Evolutionary conservation across 495 filamentous ascomycete genomes (phyloP).

Genomic region (Sordaria brevicollis): DNA sequence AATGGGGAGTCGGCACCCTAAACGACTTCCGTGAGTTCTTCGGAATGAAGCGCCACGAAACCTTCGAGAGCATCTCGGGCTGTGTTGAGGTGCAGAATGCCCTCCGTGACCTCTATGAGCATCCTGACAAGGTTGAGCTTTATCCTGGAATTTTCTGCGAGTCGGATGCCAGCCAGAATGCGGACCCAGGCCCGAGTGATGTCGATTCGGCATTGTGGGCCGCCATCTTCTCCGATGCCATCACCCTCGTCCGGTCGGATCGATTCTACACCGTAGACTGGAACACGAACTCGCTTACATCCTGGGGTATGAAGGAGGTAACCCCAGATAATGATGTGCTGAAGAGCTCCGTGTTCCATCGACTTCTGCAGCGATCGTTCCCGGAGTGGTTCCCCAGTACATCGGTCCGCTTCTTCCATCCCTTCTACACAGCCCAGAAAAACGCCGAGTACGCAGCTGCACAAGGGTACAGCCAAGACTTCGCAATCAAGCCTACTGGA

Average conservation of each 20-base stretch:
- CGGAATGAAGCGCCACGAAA: conserved; percentile 51
- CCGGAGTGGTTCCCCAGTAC: conserved; percentile 61
- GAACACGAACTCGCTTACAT: conserved; percentile 61
- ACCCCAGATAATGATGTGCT: conserved; percentile 58
- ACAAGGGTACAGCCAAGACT: conserved; percentile 47
- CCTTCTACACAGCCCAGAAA: conserved; percentile 38
- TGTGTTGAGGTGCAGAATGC: conserved; percentile 56
- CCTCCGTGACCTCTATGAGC: conserved; percentile 62
- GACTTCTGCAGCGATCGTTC: conserved; percentile 59
- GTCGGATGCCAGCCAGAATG: conserved; percentile 2
- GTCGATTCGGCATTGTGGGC: conserved; percentile 61
- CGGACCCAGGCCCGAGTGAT: conserved; percentile 22
- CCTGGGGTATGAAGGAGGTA: conserved; percentile 64
- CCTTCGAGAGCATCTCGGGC: conserved; percentile 67
- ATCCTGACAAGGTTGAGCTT: conserved; percentile 49
- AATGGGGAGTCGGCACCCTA: conserved; percentile 66
- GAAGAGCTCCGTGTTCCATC: conserved; percentile 65
- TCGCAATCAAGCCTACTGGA: conserved; percentile 36
- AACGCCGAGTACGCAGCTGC: conserved; percentile 57
- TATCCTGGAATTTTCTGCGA: conserved; percentile 56
- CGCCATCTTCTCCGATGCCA: conserved; percentile 70
- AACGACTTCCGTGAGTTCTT: conserved; percentile 78
- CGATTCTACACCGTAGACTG: conserved; percentile 66
- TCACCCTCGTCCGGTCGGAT: conserved; percentile 68
- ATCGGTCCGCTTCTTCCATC: conserved; percentile 68